phyloP scores from a whole-genome alignment of 495 filamentous ascomycete genomes.

The Parmelia sp. region DNA sequence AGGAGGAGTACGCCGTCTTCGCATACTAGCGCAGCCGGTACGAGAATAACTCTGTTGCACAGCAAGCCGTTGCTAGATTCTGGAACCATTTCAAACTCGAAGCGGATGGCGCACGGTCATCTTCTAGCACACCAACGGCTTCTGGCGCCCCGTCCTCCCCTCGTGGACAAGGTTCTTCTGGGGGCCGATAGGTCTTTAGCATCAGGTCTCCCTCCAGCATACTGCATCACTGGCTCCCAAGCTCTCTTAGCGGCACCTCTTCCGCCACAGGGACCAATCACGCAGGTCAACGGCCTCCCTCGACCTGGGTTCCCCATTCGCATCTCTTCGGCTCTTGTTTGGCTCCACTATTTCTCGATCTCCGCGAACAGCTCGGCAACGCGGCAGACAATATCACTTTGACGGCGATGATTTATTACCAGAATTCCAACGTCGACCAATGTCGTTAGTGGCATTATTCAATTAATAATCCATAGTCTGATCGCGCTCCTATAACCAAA shows the following conservation, averaged over 20 bases:
- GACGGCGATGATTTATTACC: not conserved
- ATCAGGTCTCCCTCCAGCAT: not conserved
- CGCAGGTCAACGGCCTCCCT: not conserved
- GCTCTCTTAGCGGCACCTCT: not conserved
- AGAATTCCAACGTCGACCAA: not conserved
- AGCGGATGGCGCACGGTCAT: conserved; percentile 16
- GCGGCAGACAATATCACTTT: not conserved
- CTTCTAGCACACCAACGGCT: conserved; percentile 10
- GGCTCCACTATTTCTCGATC: not conserved
- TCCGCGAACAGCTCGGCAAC: not conserved
- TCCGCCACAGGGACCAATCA: conserved; percentile 4
- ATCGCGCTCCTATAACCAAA: not conserved
- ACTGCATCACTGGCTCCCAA: not conserved
- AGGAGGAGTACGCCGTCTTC: conserved; percentile 74
- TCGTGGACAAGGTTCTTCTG: not conserved
- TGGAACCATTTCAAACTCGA: conserved; percentile 40
- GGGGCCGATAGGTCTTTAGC: not conserved
- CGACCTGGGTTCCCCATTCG: not conserved
- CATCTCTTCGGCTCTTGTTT: not conserved
- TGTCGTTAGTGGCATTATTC: not conserved
- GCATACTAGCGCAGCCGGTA: conserved; percentile 63
- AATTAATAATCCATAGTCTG: not conserved
- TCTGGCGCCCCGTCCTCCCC: conserved; percentile 1
- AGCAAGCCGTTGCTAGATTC: conserved; percentile 42
- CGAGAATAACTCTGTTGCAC: conserved; percentile 35